Conservation (phyloP, 2,329 filamentous ascomycete species). For the Colletotrichum sp. region DNA sequence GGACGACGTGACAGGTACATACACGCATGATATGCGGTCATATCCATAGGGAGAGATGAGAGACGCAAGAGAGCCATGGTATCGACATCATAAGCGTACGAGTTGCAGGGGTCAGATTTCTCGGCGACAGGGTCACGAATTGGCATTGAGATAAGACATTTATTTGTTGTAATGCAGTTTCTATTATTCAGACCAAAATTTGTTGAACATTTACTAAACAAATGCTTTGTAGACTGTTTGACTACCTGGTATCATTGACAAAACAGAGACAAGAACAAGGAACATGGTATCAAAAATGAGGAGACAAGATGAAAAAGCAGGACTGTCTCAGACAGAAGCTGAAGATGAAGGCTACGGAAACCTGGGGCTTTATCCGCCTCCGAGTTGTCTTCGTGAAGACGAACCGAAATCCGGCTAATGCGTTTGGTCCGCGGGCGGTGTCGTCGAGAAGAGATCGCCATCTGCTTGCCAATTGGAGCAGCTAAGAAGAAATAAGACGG, state of each 20-base stretch:
- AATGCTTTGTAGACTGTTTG: neutral
- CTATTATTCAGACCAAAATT: neutral
- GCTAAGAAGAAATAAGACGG: neutral
- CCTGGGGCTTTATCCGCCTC: neutral
- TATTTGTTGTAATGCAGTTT: neutral
- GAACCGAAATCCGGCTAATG: neutral
- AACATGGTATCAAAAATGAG: neutral
- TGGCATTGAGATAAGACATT: neutral
- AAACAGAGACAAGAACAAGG: neutral
- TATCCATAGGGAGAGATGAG: neutral
- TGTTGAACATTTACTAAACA: neutral
- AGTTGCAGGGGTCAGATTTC: neutral
- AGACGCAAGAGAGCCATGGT: neutral
- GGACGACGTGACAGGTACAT: neutral
- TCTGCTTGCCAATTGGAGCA: neutral
- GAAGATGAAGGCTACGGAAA: neutral
- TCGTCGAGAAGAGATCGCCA: neutral
- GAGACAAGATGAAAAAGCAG: neutral
- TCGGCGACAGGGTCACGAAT: neutral
- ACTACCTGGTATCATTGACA: neutral
- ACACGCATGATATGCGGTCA: neutral
- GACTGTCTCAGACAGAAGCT: neutral
- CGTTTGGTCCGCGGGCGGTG: neutral
- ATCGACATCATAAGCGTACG: neutral
- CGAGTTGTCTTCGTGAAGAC: neutral